phyloP scores from a whole-genome alignment of 1,284 basidiomycete genomes.

The Pholiota adiposa region DNA sequence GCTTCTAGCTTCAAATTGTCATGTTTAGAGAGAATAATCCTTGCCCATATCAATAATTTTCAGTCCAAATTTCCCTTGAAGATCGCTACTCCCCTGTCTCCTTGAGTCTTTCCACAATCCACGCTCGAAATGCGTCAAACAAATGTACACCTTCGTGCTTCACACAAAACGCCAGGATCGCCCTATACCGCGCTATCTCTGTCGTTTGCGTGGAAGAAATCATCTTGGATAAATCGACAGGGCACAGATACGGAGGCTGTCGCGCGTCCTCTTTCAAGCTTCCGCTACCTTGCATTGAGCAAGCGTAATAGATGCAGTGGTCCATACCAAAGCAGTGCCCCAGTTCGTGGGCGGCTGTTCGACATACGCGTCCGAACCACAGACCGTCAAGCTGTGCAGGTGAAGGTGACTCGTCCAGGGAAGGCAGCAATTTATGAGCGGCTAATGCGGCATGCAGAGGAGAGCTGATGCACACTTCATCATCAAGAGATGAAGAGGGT shows the following conservation, averaged over 20 bases:
- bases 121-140: conserved; percentile 33
- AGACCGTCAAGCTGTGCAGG: conserved; percentile 24
- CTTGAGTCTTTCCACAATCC: conserved; percentile 20
- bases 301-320: conserved; percentile 40
- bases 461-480: not conserved
- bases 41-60: no score
- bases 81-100: not conserved
- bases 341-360: conserved; percentile 39
- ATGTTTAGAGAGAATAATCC: no score
- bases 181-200: conserved; percentile 21
- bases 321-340: conserved; percentile 41
- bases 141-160: conserved; percentile 26
- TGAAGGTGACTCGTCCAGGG: conserved; percentile 11
- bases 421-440: conserved; percentile 10
- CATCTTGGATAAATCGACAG: conserved; percentile 36
- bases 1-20: no score
- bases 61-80: no score
- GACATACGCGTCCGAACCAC: conserved; percentile 36
- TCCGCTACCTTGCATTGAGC: conserved; percentile 37
- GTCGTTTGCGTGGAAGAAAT: conserved; percentile 27
- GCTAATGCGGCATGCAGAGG: conserved; percentile 8
- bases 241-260: conserved; percentile 39
- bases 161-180: conserved; percentile 30
- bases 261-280: conserved; percentile 35
- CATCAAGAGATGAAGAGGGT: not conserved